Conservation (phyloP, 2,329 filamentous ascomycete species). For the Alternaria sp. region DNA sequence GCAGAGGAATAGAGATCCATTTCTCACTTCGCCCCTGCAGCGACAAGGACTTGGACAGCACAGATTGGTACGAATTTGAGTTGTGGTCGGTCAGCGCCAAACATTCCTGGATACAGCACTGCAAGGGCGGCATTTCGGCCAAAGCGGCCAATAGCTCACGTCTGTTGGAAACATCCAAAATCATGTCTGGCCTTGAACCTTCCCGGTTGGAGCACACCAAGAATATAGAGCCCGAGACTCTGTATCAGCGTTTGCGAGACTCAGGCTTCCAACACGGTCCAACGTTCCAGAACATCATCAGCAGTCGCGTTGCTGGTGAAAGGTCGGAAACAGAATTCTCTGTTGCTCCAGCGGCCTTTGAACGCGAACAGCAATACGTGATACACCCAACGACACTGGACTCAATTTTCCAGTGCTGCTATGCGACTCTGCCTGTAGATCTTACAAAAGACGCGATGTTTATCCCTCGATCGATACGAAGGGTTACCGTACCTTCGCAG, state of each 20-base stretch:
- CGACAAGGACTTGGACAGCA: conserved; percentile 12
- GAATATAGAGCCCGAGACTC: conserved; percentile 35
- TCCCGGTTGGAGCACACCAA: neutral
- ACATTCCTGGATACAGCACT: conserved; percentile 7
- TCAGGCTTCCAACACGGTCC: conserved; percentile 23
- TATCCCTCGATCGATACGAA: conserved; percentile 22
- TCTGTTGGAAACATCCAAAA: neutral
- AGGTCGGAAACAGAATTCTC: conserved; percentile 4
- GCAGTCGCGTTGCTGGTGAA: neutral
- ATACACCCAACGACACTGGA: conserved; percentile 24
- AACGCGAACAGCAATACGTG: conserved; percentile 7
- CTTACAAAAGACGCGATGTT: conserved; percentile 8
- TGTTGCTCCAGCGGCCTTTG: conserved; percentile 1
- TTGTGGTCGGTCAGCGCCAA: conserved; percentile 3
- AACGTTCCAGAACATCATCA: conserved; percentile 19
- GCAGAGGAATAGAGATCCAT: conserved; percentile 22
- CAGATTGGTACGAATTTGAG: conserved; percentile 8
- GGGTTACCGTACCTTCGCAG: neutral
- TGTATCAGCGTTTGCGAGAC: conserved; percentile 54
- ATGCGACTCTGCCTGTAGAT: conserved; percentile 8
- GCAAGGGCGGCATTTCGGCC: conserved; percentile 3
- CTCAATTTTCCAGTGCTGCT: conserved; percentile 16
- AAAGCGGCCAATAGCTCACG: neutral
- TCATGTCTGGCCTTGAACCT: neutral
- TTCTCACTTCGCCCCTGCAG: conserved; percentile 9